Evolutionary conservation across 2,329 filamentous ascomycete species (phyloP).

Genomic region (Cadophora luteo-olivacea): DNA sequence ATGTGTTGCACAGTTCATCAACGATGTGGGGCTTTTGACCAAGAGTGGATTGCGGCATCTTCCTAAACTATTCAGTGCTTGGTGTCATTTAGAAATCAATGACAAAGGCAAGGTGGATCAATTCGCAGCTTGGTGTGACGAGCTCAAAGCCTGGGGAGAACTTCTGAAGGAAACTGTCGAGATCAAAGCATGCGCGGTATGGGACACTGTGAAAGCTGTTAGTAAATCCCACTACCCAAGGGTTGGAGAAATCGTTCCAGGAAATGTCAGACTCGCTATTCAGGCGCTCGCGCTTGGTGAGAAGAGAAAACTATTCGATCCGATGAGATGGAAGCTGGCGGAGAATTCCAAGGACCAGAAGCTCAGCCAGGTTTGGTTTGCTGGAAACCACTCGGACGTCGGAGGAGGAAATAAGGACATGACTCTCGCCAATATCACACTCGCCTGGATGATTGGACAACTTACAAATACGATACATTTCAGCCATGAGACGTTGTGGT

Average conservation of each 20-base stretch:
- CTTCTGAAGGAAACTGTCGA: background rate
- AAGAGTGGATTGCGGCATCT: slow-evolving; percentile 40
- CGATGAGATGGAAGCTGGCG: slow-evolving; percentile 45
- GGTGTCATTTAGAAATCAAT: slow-evolving; percentile 13
- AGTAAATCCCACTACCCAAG: background rate
- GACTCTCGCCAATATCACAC: slow-evolving; percentile 50
- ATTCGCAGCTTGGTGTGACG: background rate
- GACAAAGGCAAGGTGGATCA: background rate
- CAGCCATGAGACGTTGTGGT: slow-evolving; percentile 17
- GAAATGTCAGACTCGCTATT: slow-evolving; percentile 51
- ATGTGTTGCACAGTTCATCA: slow-evolving; percentile 40
- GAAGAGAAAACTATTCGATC: slow-evolving; percentile 46
- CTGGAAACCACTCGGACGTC: slow-evolving; percentile 52
- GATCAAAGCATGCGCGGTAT: slow-evolving; percentile 26
- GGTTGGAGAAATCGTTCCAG: slow-evolving; percentile 18
- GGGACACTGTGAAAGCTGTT: slow-evolving; percentile 25
- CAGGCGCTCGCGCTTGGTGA: slow-evolving; percentile 56
- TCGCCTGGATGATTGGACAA: slow-evolving; percentile 53
- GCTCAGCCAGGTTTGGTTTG: slow-evolving; percentile 51
- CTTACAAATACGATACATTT: slow-evolving; percentile 22
- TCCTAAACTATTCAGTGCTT: slow-evolving; percentile 19
- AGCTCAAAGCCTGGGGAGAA: slow-evolving; percentile 6
- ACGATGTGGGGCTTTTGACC: slow-evolving; percentile 36
- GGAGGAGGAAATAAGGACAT: slow-evolving; percentile 53
- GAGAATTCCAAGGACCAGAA: background rate